A percentile compares a stretch with the other conserved stretches of the same genome.
Conservation (phyloP, 2,329 filamentous ascomycete genomes). For the Cladophialophora yegresii region DNA sequence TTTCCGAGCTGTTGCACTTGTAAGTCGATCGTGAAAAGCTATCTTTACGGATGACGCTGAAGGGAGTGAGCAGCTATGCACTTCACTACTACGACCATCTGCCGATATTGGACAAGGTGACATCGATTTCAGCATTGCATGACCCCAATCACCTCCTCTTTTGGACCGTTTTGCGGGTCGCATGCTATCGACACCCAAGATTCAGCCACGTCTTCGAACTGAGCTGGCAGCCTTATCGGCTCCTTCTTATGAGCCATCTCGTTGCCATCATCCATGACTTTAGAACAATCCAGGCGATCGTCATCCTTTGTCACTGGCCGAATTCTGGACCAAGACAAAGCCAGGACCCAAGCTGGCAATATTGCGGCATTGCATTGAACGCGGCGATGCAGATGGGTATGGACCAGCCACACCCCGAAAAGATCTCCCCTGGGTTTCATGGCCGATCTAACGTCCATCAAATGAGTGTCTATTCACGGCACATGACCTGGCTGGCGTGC, state of each 20-base stretch:
- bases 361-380: constrained; percentile 18
- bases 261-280: constrained; percentile 11
- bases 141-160: constrained; percentile 17
- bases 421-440: constrained; percentile 1
- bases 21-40: constrained; percentile 4
- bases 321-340: constrained; percentile 10
- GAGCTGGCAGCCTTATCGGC: constrained; percentile 7
- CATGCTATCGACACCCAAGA: constrained; percentile 8
- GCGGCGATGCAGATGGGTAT: constrained; percentile 19
- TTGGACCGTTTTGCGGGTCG: constrained; percentile 13
- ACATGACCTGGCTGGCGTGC: constrained; percentile 21
- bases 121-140: constrained; percentile 11
- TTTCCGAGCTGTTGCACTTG: constrained; percentile 13
- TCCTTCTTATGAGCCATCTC: constrained; percentile 3
- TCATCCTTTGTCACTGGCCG: constrained; percentile 20
- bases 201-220: constrained; percentile 10
- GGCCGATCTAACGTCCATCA: constrained; percentile 6
- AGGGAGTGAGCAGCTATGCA: constrained; percentile 14
- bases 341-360: constrained; percentile 17
- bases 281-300: constrained; percentile 15
- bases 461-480: constrained; percentile 11
- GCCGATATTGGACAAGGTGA: constrained; percentile 15
- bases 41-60: background rate
- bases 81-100: constrained; percentile 14
- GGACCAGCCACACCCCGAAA: constrained; percentile 13